phyloP scores from a whole-genome alignment of 2,329 filamentous ascomycete species.

The Claviceps pazoutovae region DNA sequence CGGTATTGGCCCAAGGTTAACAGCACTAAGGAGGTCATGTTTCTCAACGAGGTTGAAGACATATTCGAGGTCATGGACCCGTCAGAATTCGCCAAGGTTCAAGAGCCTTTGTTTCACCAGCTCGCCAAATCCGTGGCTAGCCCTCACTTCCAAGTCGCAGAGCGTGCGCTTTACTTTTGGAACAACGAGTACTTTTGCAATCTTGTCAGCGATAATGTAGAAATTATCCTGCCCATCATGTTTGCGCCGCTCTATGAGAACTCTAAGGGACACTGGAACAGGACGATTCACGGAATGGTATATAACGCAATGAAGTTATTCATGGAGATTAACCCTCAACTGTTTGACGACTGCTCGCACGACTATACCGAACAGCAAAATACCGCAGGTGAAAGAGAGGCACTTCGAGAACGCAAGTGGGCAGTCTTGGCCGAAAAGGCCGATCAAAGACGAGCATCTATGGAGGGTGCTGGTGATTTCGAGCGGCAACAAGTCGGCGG shows the following conservation, averaged over 20 bases:
- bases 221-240: slow-evolving; percentile 98
- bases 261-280: slow-evolving; percentile 99
- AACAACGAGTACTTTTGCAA: slow-evolving; percentile 99
- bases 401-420: slow-evolving; percentile 76
- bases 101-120: slow-evolving; percentile 94
- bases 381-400: slow-evolving; percentile 72
- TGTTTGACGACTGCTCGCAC: slow-evolving; percentile 97
- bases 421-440: slow-evolving; percentile 72
- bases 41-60: slow-evolving; percentile 95
- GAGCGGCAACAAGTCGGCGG: slow-evolving; percentile 23
- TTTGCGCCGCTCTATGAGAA: slow-evolving; percentile 97
- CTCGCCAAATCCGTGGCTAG: slow-evolving; percentile 95
- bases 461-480: slow-evolving; percentile 18
- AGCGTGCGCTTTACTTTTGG: slow-evolving; percentile 97
- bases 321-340: slow-evolving; percentile 98
- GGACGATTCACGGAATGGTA: slow-evolving; percentile 98
- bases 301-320: slow-evolving; percentile 99
- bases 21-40: slow-evolving; percentile 99
- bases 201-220: slow-evolving; percentile 95
- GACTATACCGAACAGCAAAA: slow-evolving; percentile 97
- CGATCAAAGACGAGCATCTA: slow-evolving; percentile 44
- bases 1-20: slow-evolving; percentile 99
- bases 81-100: slow-evolving; percentile 94
- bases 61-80: slow-evolving; percentile 99
- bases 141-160: slow-evolving; percentile 96